Conservation (phyloP, 257 asterid genomes). For the Cinchona pubescens region DNA sequence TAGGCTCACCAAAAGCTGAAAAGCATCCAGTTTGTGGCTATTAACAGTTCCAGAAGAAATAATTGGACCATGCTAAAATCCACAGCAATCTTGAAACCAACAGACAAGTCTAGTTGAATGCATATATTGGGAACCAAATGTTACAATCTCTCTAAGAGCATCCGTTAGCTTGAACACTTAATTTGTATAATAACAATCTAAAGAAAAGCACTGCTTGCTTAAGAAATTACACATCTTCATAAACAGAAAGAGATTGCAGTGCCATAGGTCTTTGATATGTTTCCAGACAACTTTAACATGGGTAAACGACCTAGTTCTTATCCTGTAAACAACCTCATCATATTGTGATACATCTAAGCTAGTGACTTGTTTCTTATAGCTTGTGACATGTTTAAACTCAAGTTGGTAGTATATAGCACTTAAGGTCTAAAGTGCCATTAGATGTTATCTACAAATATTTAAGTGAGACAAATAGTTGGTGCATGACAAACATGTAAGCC, state of each 20-base stretch:
- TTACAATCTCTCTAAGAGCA: neutral
- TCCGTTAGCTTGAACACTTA: neutral
- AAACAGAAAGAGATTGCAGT: neutral
- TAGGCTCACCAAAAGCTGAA: slow-evolving; percentile 84
- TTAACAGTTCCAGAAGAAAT: neutral
- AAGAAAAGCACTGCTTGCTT: neutral
- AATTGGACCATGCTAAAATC: neutral
- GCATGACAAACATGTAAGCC: no score
- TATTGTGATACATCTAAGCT: no score
- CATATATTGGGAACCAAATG: neutral
- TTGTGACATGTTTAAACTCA: no score
- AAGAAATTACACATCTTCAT: slow-evolving; percentile 1
- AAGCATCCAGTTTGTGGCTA: slow-evolving; percentile 8
- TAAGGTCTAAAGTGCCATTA: no score
- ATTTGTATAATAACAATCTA: no score
- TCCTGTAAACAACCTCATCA: no score
- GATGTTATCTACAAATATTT: no score
- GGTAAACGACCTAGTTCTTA: no score
- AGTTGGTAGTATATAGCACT: no score
- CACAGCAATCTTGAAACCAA: neutral
- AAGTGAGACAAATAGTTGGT: no score
- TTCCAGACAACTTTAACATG: no score
- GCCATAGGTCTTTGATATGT: neutral
- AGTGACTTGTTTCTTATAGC: no score
- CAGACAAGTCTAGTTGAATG: neutral